These are phyloP conservation scores for Fabrea salina DNA, from an alignment of 169 alveolate genomes.

Conservation along the genomic window DNA sequence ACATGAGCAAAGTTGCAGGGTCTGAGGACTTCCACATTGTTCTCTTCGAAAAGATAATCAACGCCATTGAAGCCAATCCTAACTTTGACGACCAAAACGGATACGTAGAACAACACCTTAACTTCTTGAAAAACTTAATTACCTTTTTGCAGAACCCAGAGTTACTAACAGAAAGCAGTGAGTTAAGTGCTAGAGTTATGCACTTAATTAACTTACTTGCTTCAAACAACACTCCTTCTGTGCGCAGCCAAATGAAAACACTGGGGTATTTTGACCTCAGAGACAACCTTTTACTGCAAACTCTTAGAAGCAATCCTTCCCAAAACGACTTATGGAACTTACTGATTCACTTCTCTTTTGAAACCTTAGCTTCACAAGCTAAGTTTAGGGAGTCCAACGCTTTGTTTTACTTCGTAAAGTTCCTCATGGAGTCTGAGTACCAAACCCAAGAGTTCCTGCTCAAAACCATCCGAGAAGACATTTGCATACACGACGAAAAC, in stretches of 20 bases:
- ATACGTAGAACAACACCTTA: neutral
- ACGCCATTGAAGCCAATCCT: slow-evolving; percentile 5
- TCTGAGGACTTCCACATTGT: neutral
- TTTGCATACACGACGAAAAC: slow-evolving; percentile 28
- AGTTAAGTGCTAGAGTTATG: slow-evolving; percentile 2
- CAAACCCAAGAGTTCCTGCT: neutral
- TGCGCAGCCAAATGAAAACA: slow-evolving; percentile 9
- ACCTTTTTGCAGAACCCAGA: neutral
- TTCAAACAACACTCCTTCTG: slow-evolving; percentile 22
- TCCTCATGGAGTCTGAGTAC: neutral
- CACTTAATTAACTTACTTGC: slow-evolving; percentile 26
- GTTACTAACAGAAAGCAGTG: neutral
- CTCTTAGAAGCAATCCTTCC: neutral
- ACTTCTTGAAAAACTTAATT: slow-evolving; percentile 5
- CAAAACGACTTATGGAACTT: neutral
- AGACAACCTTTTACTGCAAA: slow-evolving; percentile 26
- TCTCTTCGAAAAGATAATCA: neutral
- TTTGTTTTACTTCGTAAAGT: neutral
- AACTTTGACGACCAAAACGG: neutral
- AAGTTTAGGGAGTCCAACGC: slow-evolving; percentile 28
- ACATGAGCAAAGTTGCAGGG: slow-evolving; percentile 19
- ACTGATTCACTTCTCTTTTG: slow-evolving; percentile 8
- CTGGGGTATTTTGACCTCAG: slow-evolving; percentile 19
- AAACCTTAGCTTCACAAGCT: slow-evolving; percentile 17
- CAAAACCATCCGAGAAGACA: slow-evolving; percentile 3